Conservation (phyloP, 805 yeast species). For the Saturnispora besseyi region DNA sequence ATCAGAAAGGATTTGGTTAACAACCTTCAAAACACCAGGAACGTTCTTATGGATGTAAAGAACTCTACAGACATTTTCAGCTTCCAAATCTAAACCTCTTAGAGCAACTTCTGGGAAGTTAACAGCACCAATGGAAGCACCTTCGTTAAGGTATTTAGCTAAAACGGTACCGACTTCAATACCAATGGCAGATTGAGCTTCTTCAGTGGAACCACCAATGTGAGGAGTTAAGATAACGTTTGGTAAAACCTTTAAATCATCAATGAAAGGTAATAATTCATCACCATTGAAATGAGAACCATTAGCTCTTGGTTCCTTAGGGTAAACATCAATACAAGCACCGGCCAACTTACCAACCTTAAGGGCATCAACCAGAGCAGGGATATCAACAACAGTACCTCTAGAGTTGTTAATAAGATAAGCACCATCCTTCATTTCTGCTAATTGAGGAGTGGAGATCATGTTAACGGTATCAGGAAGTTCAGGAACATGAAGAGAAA, state of each 20-base stretch:
- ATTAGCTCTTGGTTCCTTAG: slow-evolving; percentile 94
- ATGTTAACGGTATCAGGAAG: slow-evolving; percentile 86
- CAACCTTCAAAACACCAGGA: slow-evolving; percentile 97
- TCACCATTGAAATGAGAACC: slow-evolving; percentile 68
- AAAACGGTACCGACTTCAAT: slow-evolving; percentile 84
- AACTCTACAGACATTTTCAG: slow-evolving; percentile 83
- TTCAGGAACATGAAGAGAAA: slow-evolving; percentile 91
- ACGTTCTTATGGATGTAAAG: slow-evolving; percentile 95
- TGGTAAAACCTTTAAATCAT: slow-evolving; percentile 72
- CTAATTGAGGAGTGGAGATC: slow-evolving; percentile 83
- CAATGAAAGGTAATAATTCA: slow-evolving; percentile 70
- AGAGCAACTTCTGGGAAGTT: slow-evolving; percentile 97
- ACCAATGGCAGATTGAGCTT: slow-evolving; percentile 97
- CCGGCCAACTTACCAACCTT: slow-evolving; percentile 93
- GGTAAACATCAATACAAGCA: slow-evolving; percentile 94
- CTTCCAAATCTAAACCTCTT: slow-evolving; percentile 81
- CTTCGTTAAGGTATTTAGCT: slow-evolving; percentile 90
- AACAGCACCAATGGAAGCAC: slow-evolving; percentile 89
- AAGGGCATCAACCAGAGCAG: slow-evolving; percentile 86
- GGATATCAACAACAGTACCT: slow-evolving; percentile 96
- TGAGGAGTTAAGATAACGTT: slow-evolving; percentile 94
- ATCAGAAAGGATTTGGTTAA: slow-evolving; percentile 87
- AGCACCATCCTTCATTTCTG: slow-evolving; percentile 94
- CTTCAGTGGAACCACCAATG: slow-evolving; percentile 98
- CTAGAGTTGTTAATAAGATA: slow-evolving; percentile 93